Conservation (phyloP, 192 early-diverging fungal genomes). For the Spinellus fusiger region DNA sequence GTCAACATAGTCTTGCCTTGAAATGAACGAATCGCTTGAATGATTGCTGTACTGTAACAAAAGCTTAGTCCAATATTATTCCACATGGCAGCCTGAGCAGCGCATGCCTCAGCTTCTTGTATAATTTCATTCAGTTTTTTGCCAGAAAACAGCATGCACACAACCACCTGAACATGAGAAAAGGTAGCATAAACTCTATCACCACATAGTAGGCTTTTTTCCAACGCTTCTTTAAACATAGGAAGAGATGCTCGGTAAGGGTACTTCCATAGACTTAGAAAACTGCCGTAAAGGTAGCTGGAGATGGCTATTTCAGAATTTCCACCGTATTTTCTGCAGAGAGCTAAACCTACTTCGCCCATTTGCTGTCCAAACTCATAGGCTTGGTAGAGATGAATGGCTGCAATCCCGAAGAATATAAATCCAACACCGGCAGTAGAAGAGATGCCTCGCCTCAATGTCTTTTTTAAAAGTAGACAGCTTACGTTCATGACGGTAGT, state of each 20-base stretch:
- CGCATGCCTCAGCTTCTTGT: conserved; percentile 22
- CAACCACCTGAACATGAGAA: conserved; percentile 14
- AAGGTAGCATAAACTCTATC: conserved; percentile 23
- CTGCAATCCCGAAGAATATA: conserved; percentile 29
- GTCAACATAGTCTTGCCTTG: conserved; percentile 29
- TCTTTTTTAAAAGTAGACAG: conserved; percentile 6
- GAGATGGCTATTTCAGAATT: conserved; percentile 21
- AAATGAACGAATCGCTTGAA: conserved; percentile 15
- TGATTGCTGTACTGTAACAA: neutral
- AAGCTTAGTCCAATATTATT: neutral
- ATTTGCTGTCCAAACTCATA: conserved; percentile 26
- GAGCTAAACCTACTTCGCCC: conserved; percentile 16
- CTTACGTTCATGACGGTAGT: conserved; percentile 11
- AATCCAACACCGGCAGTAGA: conserved; percentile 25
- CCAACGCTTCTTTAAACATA: conserved; percentile 14
- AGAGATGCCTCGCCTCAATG: conserved; percentile 11
- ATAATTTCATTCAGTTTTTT: conserved; percentile 12
- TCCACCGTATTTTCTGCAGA: conserved; percentile 21
- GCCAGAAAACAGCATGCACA: conserved; percentile 17
- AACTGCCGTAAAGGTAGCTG: conserved; percentile 15
- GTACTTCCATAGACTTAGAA: conserved; percentile 19
- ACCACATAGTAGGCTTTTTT: conserved; percentile 14
- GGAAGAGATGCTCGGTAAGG: conserved; percentile 18
- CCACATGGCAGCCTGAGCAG: conserved; percentile 6
- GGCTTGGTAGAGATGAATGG: conserved; percentile 13